Base-by-base conservation (phyloP, 352 stramenopile species). In the Globisporangium emineosum region DNA sequence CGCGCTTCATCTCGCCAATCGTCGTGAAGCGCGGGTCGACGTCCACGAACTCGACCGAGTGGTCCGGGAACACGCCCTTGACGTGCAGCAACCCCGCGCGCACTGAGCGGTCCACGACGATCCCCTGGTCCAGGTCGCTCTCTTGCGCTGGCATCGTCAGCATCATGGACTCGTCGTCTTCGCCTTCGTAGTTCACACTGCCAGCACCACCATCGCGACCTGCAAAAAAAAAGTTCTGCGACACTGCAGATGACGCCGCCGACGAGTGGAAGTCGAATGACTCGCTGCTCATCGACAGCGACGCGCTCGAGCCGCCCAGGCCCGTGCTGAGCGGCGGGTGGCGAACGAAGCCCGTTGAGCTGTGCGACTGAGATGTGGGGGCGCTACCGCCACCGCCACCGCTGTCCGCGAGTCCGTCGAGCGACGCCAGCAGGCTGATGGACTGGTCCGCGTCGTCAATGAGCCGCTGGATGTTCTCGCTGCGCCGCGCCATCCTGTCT, bases 31-130 rank as follows among this genome's bases (percentile, higher is more conserved):
- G 77, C 50, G 86, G 79, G 30, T 93, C 81, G 4, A 95, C 73
- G 53, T 95, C 86, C 17, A 87, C 80, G 51, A 88, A 95, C 70
- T 92, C 86, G 13, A 88, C 83, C 29, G 81, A 91, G 59, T 91
- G 79, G 66, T 95, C 86, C 1, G 86, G 81, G 49, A 94, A 94
- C 30, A 91, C 73, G 58, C 83, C 86, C 47, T 93, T 92, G 30
- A 94, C 77, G 64, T 94, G 86, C n/a, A 92, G 67, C 5, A 84
- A 43, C 1, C 81, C 86, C 1, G 73, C 65, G 40, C 76, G 73
- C 19, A 91, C 76, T 0, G 78, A 88, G 3, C 76, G 50, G 64
- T 77, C 69, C 3, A 94, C 81, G 17, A 83, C 79, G 29, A 51
- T 40, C 63, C 54, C 15, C 12, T 57, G 30, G 7, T 59, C 32